Evolutionary conservation across 805 yeast genomes (phyloP).

Genomic region (Wickerhamiella cacticola): DNA sequence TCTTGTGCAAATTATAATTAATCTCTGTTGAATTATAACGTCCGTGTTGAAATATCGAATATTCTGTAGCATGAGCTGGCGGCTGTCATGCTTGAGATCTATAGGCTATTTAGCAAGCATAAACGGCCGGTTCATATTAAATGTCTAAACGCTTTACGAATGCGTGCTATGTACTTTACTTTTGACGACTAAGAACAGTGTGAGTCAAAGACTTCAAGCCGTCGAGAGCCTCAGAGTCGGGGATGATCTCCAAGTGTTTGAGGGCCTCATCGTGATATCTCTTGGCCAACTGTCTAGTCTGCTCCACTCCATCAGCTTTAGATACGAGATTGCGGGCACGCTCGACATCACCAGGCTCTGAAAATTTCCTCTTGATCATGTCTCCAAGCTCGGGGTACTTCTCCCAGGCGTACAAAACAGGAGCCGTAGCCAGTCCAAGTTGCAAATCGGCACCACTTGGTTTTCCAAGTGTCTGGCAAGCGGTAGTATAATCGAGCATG

Average conservation of each 20-base stretch:
- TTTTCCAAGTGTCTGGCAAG: slow-evolving; percentile 75
- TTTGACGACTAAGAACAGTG: slow-evolving; percentile 59
- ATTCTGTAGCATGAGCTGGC: no score
- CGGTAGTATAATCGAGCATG: slow-evolving; percentile 86
- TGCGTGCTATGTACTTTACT: background rate
- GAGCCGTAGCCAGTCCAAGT: slow-evolving; percentile 93
- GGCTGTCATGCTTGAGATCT: no score
- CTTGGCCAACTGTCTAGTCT: slow-evolving; percentile 66
- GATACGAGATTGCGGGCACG: slow-evolving; percentile 65
- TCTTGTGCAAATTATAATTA: no score
- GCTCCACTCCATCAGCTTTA: slow-evolving; percentile 57
- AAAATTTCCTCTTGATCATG: slow-evolving; percentile 72
- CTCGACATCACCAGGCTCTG: slow-evolving; percentile 70
- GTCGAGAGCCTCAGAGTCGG: slow-evolving; percentile 79
- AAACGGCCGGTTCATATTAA: no score
- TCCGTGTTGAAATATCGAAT: no score
- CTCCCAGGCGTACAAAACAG: slow-evolving; percentile 89
- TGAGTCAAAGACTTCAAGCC: slow-evolving; percentile 79
- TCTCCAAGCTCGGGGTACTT: slow-evolving; percentile 74
- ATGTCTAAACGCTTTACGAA: background rate
- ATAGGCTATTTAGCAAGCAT: no score
- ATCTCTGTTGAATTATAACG: no score
- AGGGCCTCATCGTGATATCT: slow-evolving; percentile 69
- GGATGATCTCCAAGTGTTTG: slow-evolving; percentile 51
- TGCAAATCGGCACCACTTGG: slow-evolving; percentile 93